Base-by-base conservation (phyloP, 768 basidiomycete species). In the Pulveroboletus sp. region DNA sequence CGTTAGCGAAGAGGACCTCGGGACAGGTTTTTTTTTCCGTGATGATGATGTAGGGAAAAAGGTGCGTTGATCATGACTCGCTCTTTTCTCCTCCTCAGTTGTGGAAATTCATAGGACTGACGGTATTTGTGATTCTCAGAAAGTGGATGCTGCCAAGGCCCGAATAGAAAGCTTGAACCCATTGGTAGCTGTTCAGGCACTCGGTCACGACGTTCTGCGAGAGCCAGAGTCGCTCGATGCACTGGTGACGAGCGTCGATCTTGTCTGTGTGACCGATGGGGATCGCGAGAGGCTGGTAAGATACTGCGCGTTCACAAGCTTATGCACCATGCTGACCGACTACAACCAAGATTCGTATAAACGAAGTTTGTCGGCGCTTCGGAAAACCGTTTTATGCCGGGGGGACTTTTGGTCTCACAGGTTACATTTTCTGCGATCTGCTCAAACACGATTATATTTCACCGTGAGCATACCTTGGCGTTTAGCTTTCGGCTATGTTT, bases 391-490 rank as follows among this genome's bases (percentile, higher is more conserved):
- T 98, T 65, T 97, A 97, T 59, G 82, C 86, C n/a, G 94, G 94
- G 1, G 90, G 90, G 11, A 86, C 88, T 14, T 94, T 92, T 64
- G 95, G 95, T 19, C 74, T 94, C 50, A 72, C 84, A 39, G 95
- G 95, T 14, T 99, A 92, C 69, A 91, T 97, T 60, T 97, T 97
- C 63, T 92, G 91, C 53, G 94, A 98, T 65, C 76, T 99, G 47
- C 74, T 94, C 48, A 76, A 80, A 47, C 95, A 97, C 60, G 85
- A 93, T 52, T 92, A 87, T 66, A 81, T 97, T 53, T 72, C 84
- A 39, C 81, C 85, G 95, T 94, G 70, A 71, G 94, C 67, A 34
- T 33, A 40, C 32, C 38, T 21, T 21, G 33, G n/a, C 40, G 25
- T 23, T 49, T 7, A 48, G 40, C 40, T 39, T 43, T 50, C 10